These are phyloP conservation scores for Phytopythium delawarense DNA, from an alignment of 352 stramenopile genomes.

Conservation along the genomic window DNA sequence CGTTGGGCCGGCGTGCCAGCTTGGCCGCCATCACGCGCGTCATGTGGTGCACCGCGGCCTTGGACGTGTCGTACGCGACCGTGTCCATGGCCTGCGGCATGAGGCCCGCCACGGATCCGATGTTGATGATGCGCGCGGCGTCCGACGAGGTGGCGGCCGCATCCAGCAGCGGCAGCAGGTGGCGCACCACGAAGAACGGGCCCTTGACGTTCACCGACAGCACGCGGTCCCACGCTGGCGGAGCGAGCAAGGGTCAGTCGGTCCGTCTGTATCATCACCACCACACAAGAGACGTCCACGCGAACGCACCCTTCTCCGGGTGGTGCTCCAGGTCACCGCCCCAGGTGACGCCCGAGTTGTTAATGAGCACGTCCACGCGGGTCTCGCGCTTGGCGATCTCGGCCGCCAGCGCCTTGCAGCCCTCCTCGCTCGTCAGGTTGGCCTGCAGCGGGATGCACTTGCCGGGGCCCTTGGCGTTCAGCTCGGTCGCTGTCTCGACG, in stretches of 20 bases:
- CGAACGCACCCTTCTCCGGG: slow-evolving; percentile 19
- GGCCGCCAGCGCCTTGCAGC: slow-evolving; percentile 36
- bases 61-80: slow-evolving; percentile 94
- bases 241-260: neutral
- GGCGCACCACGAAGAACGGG: slow-evolving; percentile 90
- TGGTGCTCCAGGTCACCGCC: slow-evolving; percentile 35
- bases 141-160: slow-evolving; percentile 37
- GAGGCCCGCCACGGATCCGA: slow-evolving; percentile 74
- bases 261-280: neutral
- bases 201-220: slow-evolving; percentile 94
- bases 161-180: slow-evolving; percentile 90
- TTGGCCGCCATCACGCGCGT: slow-evolving; percentile 90
- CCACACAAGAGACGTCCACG: slow-evolving; percentile 12
- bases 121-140: slow-evolving; percentile 64
- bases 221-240: slow-evolving; percentile 88
- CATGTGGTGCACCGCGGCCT: slow-evolving; percentile 93
- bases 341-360: slow-evolving; percentile 87
- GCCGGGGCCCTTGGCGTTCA: slow-evolving; percentile 54
- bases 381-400: slow-evolving; percentile 67
- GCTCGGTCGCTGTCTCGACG: slow-evolving; percentile 60
- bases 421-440: slow-evolving; percentile 21
- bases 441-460: slow-evolving; percentile 50
- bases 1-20: slow-evolving; percentile 74
- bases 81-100: slow-evolving; percentile 84
- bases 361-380: slow-evolving; percentile 89